Base-by-base conservation (phyloP, 2,329 filamentous ascomycete genomes). In the Monosporascus sp. region DNA sequence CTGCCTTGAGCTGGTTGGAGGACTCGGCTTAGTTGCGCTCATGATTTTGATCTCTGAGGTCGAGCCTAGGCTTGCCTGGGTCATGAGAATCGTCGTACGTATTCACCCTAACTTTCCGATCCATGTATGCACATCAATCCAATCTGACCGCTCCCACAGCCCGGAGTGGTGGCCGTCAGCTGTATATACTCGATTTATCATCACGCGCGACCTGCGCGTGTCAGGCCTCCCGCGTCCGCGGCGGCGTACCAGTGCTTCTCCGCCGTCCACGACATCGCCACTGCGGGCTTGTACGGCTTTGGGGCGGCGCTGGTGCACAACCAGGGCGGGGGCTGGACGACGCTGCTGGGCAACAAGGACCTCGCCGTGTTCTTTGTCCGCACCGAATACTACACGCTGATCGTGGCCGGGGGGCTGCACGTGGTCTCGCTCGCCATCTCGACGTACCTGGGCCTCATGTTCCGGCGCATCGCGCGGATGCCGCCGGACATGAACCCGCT, bases 401-500 rank as follows among this genome's bases (percentile, higher is more conserved):
- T 87, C 8, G 75, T 76, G 7, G 78, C 84, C 8, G 85, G 80
- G 14, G 83, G 79, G 1, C 67, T 96, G 20, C 91, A 96, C 66
- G 63, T 88, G 0, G 58, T 90, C 9, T 89, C 89, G 2, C 70
- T 94, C 1, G 70, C 76, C 18, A 74, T 95, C 37, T 89, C 89
- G 5, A 67, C 89, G 35, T 97, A 88, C 72, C 77, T 97, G 25
- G 83, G 84, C 17, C 68, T 89, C 50, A 82, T 88, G 60, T 97
- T 97, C 81, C 83, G 86, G 41, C 87, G 88, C 65, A 97, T 97
- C 63, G 78, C 85, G 5, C 76, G 79, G 20, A 80, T 97, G 68
- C 93, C 93, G 6, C 92, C 93, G 0, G 93, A 97, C 65, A 90
- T 96, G 88, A 97, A 97, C 67, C 93, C 93, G 2, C 78, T 97